These are phyloP conservation scores for Fusarium veterinarium DNA, from an alignment of 2,329 filamentous ascomycete species.

Conservation along the genomic window DNA sequence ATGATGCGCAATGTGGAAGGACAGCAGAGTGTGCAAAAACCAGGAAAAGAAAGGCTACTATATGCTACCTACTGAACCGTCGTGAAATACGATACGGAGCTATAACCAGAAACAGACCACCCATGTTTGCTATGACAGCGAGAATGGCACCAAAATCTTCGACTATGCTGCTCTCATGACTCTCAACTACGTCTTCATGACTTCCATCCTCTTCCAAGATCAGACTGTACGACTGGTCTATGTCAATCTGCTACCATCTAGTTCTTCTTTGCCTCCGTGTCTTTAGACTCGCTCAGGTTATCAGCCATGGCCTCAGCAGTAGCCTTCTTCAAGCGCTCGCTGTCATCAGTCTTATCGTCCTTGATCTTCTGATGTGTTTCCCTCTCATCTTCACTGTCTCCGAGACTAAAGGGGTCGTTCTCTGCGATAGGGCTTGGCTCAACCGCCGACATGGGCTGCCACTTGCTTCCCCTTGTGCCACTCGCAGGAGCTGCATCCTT, in stretches of 20 bases:
- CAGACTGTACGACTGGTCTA: neutral
- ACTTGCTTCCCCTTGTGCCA: constrained; percentile 86
- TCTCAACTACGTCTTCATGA: neutral
- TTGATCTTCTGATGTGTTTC: constrained; percentile 66
- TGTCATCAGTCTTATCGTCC: constrained; percentile 66
- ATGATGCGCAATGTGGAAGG: neutral
- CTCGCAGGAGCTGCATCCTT: constrained; percentile 60
- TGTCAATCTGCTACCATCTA: constrained; percentile 28
- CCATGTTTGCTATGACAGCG: constrained; percentile 8
- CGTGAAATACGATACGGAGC: constrained; percentile 10
- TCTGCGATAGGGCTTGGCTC: constrained; percentile 85
- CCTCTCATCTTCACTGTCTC: constrained; percentile 95
- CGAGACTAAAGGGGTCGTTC: constrained; percentile 95
- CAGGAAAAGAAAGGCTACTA: constrained; percentile 40
- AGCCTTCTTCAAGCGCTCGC: constrained; percentile 72
- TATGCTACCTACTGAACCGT: constrained; percentile 37
- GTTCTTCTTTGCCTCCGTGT: constrained; percentile 50
- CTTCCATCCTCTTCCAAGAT: neutral
- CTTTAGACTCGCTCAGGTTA: constrained; percentile 59
- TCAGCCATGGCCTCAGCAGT: constrained; percentile 71
- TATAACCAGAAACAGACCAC: constrained; percentile 28
- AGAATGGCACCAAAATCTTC: constrained; percentile 16
- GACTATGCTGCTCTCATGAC: constrained; percentile 12
- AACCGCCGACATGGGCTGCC: constrained; percentile 91
- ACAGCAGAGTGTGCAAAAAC: neutral